Percentiles rank a stretch among this genome's conserved stretches.
Evolutionary conservation across 176 grass and related monocot species (phyloP).

Genomic region (Ensete glaucum): DNA sequence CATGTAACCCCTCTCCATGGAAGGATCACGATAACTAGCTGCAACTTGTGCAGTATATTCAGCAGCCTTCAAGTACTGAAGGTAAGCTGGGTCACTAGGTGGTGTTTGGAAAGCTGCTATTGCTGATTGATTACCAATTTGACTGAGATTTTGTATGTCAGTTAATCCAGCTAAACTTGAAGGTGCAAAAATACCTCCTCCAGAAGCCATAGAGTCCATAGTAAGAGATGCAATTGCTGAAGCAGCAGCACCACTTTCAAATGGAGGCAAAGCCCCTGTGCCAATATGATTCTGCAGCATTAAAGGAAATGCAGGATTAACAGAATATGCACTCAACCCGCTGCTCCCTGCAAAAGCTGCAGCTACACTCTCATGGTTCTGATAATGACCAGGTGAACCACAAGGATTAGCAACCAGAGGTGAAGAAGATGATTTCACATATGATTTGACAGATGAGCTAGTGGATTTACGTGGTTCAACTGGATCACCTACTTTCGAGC

Average conservation of each 20-base stretch:
- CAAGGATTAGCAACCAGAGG: conserved; percentile 50
- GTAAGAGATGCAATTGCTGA: conserved; percentile 34
- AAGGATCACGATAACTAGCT: conserved; percentile 35
- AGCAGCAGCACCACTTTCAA: conserved; percentile 45
- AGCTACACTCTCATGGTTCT: conserved; percentile 50
- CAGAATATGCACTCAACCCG: conserved; percentile 46
- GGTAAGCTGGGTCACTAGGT: conserved; percentile 55
- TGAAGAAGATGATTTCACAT: conserved; percentile 49
- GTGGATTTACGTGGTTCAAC: conserved; percentile 34
- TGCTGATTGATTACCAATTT: conserved; percentile 42
- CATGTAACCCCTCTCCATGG: conserved; percentile 43
- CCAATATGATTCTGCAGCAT: conserved; percentile 45
- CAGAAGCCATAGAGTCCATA: conserved; percentile 37
- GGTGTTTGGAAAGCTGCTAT: conserved; percentile 31
- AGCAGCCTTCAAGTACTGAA: conserved; percentile 60
- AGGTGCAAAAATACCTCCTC: conserved; percentile 38
- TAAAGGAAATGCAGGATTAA: conserved; percentile 36
- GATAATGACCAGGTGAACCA: conserved; percentile 64
- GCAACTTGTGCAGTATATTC: conserved; percentile 55
- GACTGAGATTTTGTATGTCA: conserved; percentile 45
- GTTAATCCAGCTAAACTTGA: conserved; percentile 42
- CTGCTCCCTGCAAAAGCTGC: conserved; percentile 42
- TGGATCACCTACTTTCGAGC: conserved; percentile 28
- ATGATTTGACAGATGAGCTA: conserved; percentile 30
- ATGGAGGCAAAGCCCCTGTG: conserved; percentile 39